These are phyloP conservation scores for Suhomyces guaymorum DNA, from an alignment of 1,139 yeast species.

Conservation along the genomic window DNA sequence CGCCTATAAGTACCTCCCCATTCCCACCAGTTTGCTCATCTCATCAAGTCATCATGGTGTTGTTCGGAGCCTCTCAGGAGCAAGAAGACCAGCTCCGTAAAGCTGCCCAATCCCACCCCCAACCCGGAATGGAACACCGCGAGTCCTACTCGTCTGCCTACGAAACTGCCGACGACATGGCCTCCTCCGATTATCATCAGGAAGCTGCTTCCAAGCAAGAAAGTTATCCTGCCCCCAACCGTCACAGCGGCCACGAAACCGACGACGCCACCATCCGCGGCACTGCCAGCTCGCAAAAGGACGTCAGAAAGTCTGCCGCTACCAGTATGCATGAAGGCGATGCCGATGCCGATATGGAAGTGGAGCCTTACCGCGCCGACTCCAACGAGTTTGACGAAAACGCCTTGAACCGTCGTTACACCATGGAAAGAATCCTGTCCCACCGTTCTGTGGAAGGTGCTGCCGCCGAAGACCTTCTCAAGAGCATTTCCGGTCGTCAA, in stretches of 20 bases:
- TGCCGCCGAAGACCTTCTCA: conserved; percentile 7
- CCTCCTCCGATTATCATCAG: conserved; percentile 10
- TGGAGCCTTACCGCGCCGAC: conserved; percentile 1
- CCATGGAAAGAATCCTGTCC: conserved; percentile 23
- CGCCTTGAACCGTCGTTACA: conserved; percentile 23
- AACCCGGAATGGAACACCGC: conserved; percentile 10
- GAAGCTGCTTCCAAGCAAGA: background rate
- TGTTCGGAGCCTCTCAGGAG: conserved; percentile 37
- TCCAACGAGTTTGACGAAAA: conserved; percentile 15
- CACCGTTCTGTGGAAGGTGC: conserved; percentile 20
- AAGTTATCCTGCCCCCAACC: background rate
- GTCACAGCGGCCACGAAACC: background rate
- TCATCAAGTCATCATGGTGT: conserved; percentile 12
- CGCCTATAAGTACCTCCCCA: background rate
- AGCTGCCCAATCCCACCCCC: conserved; percentile 23
- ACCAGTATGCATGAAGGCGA: conserved; percentile 2
- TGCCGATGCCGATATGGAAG: too few relatives aligned
- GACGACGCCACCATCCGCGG: conserved; percentile 10
- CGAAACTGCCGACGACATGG: conserved; percentile 38
- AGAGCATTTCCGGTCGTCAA: conserved; percentile 2
- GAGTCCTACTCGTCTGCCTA: conserved; percentile 23
- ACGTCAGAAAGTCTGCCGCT: conserved; percentile 1
- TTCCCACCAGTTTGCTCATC: background rate
- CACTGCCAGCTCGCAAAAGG: conserved; percentile 1
- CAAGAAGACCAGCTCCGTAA: conserved; percentile 43